Percentiles rank a stretch among this genome's conserved stretches.
These are phyloP conservation scores for Populus nigra DNA, from an alignment of 345 rosid genomes.

Conservation along the genomic window DNA sequence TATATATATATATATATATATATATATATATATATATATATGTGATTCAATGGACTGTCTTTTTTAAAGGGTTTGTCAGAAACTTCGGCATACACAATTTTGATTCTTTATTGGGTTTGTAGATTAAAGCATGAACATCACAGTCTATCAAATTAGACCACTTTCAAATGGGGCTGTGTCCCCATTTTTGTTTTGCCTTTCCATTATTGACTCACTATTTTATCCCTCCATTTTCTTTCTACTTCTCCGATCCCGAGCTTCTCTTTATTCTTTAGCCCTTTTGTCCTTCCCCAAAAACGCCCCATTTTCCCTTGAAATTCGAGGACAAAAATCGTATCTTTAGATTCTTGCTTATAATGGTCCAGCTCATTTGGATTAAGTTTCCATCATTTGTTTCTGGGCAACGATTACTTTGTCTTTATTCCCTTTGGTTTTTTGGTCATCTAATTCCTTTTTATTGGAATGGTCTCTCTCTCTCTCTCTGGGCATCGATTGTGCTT, in stretches of 20 bases:
- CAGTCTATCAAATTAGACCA: slow-evolving; percentile 12
- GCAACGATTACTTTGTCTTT: background rate
- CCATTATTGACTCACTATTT: slow-evolving; percentile 31
- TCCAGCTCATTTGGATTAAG: background rate
- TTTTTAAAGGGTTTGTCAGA: slow-evolving; percentile 24
- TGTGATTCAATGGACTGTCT: background rate
- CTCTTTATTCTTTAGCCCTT: slow-evolving; percentile 29
- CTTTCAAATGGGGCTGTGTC: slow-evolving; percentile 27
- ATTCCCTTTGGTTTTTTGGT: slow-evolving; percentile 6
- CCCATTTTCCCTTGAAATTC: background rate
- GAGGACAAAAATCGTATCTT: background rate
- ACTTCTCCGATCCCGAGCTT: slow-evolving; percentile 60
- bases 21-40: background rate
- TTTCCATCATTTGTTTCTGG: background rate
- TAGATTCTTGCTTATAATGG: background rate
- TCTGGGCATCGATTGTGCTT: background rate
- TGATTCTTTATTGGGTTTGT: slow-evolving; percentile 13
- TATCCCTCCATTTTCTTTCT: background rate
- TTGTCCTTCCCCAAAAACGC: slow-evolving; percentile 31
- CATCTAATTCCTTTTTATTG: background rate
- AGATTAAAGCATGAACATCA: slow-evolving; percentile 19
- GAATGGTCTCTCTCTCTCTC: too few species aligned
- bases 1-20: too few species aligned
- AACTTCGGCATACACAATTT: slow-evolving; percentile 31
- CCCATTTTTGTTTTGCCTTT: slow-evolving; percentile 18